phyloP scores from a whole-genome alignment of 2,329 filamentous ascomycete species.

The Aureobasidium sp. region DNA sequence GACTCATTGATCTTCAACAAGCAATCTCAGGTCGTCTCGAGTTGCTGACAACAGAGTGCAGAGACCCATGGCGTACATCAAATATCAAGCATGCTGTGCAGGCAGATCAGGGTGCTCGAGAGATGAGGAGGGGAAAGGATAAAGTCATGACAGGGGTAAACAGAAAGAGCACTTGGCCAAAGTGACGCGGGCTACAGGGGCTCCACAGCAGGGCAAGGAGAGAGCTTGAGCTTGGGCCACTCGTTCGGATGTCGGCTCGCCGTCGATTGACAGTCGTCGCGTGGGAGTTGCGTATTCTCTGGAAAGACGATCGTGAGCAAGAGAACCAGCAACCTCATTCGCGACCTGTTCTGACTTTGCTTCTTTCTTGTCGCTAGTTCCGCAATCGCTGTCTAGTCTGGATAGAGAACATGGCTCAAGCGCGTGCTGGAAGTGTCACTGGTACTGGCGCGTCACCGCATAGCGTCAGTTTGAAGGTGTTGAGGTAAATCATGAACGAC shows the following conservation, averaged over 20 bases:
- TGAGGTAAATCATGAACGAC: slow-evolving; percentile 58
- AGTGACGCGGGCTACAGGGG: slow-evolving; percentile 3
- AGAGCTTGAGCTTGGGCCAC: slow-evolving; percentile 6
- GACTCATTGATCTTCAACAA: no score
- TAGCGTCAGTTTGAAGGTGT: slow-evolving; percentile 70
- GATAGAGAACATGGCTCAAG: neutral
- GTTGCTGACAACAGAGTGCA: neutral
- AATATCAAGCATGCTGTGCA: neutral
- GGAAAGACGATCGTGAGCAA: neutral
- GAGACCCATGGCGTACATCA: neutral
- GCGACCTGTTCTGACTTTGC: neutral
- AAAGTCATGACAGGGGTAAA: neutral
- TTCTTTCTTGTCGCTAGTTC: neutral
- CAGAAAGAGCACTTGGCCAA: neutral
- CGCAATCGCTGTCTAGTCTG: neutral
- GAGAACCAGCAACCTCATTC: neutral
- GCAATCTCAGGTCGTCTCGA: neutral
- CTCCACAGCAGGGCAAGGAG: neutral
- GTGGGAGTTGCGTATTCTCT: neutral
- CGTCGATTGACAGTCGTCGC: neutral
- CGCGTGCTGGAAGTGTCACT: neutral
- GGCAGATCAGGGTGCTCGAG: neutral
- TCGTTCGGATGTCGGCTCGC: slow-evolving; percentile 2
- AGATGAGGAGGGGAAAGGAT: neutral
- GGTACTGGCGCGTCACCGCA: slow-evolving; percentile 48